A percentile compares a stretch with the other conserved stretches of the same genome.
Evolutionary conservation across 495 filamentous ascomycete genomes (phyloP).

Genomic region (Penicillium antarcticum): DNA sequence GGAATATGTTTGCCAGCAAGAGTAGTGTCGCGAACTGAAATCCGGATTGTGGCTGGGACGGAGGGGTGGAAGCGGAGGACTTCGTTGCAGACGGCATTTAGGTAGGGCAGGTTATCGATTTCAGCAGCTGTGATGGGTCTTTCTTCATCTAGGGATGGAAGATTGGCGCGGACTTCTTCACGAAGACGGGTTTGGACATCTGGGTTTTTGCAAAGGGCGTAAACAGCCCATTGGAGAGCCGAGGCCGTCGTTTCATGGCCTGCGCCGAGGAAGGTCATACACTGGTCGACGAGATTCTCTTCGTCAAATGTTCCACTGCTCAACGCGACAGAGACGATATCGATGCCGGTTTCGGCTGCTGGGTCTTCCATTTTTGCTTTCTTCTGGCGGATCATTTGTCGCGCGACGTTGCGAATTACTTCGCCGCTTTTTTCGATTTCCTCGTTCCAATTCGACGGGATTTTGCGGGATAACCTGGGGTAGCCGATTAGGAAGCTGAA

Average conservation of each 20-base stretch:
- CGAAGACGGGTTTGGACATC: conserved; percentile 56
- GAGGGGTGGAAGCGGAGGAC: conserved; percentile 56
- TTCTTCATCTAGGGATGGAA: conserved; percentile 51
- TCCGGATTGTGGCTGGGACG: conserved; percentile 60
- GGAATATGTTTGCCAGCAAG: conserved; percentile 56
- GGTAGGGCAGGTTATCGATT: conserved; percentile 56
- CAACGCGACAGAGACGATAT: conserved; percentile 82
- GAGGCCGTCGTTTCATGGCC: conserved; percentile 79
- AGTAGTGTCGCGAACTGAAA: conserved; percentile 59
- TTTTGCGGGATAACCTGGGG: conserved; percentile 24
- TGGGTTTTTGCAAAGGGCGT: conserved; percentile 56
- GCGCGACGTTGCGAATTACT: conserved; percentile 60
- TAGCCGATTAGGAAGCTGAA: conserved; percentile 40
- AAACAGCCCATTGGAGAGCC: conserved; percentile 58
- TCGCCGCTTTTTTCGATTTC: conserved; percentile 51
- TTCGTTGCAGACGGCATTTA: conserved; percentile 62
- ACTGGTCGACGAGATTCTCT: conserved; percentile 79
- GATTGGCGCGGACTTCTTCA: conserved; percentile 55
- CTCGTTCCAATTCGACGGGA: conserved; percentile 68
- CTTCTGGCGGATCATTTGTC: conserved; percentile 66
- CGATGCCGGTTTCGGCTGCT: conserved; percentile 45
- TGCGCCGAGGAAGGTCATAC: conserved; percentile 93
- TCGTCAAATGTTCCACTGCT: conserved; percentile 72
- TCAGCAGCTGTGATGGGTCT: conserved; percentile 46
- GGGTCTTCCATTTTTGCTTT: conserved; percentile 54